These are phyloP conservation scores for Mortierella antarctica DNA, from an alignment of 192 early-diverging fungal species.

Conservation along the genomic window DNA sequence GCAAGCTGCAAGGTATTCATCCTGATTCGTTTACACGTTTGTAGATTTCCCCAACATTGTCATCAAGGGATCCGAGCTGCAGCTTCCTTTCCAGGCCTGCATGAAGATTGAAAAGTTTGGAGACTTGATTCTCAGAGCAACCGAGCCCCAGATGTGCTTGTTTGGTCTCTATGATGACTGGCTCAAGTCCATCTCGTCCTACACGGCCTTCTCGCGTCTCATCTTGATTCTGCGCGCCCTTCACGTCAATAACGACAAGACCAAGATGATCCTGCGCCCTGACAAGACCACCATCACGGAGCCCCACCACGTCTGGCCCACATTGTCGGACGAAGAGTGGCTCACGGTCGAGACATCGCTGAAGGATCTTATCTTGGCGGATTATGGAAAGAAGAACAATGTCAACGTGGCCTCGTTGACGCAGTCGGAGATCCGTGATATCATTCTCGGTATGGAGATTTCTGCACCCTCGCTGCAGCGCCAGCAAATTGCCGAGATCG, in stretches of 20 bases:
- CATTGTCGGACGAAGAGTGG: constrained; percentile 97
- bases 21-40: constrained; percentile 4
- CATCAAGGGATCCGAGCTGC: constrained; percentile 97
- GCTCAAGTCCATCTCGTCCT: constrained; percentile 93
- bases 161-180: constrained; percentile 97
- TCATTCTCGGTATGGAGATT: constrained; percentile 99
- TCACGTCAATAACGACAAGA: constrained; percentile 98
- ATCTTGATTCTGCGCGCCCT: constrained; percentile 96
- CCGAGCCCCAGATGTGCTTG: constrained; percentile 96
- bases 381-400: constrained; percentile 99
- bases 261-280: constrained; percentile 95
- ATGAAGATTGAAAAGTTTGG: constrained; percentile 99
- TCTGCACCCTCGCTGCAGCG: constrained; percentile 95
- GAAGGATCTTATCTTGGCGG: constrained; percentile 97
- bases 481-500: constrained; percentile 98
- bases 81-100: constrained; percentile 97
- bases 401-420: constrained; percentile 98
- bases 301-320: constrained; percentile 98
- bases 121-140: constrained; percentile 97
- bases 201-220: constrained; percentile 98
- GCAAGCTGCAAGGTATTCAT: background rate
- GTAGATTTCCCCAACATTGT: constrained; percentile 99
- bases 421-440: constrained; percentile 96
- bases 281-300: constrained; percentile 94
- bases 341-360: constrained; percentile 92